A percentile compares a stretch with the other conserved stretches of the same genome.
These are phyloP conservation scores for Ophiostoma piceae DNA, from an alignment of 2,329 filamentous ascomycete species.

Conservation along the genomic window DNA sequence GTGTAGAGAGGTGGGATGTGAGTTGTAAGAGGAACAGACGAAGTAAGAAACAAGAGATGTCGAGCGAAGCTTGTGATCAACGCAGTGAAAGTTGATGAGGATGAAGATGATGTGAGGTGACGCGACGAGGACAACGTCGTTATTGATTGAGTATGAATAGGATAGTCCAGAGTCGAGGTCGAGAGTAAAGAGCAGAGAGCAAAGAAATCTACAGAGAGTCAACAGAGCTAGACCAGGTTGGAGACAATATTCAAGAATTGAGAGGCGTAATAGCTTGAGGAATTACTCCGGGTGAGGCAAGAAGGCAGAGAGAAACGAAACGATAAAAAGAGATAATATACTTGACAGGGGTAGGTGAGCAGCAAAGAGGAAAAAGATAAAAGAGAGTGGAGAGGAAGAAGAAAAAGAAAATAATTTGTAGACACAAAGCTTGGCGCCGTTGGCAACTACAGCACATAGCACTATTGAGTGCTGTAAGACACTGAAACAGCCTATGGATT, in stretches of 20 bases:
- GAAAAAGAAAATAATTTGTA: background rate
- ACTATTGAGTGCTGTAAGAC: background rate
- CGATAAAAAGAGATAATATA: background rate
- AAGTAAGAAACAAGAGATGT: background rate
- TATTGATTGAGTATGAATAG: background rate
- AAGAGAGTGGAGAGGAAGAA: background rate
- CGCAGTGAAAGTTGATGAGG: background rate
- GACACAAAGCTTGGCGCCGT: background rate
- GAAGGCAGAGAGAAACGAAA: too few species aligned
- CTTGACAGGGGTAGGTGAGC: background rate
- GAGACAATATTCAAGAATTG: constrained; percentile 1
- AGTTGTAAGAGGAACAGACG: background rate
- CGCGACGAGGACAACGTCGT: background rate
- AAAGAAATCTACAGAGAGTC: background rate
- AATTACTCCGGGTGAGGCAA: background rate
- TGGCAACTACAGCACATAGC: background rate
- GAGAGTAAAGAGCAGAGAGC: background rate
- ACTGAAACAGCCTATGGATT: background rate
- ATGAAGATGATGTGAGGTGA: background rate
- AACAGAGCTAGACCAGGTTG: background rate
- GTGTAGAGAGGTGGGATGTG: background rate
- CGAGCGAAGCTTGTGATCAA: background rate
- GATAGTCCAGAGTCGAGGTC: background rate
- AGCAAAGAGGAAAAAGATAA: background rate
- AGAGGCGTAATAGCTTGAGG: background rate